phyloP scores from a whole-genome alignment of 2,329 filamentous ascomycete genomes.

The Colletotrichum spaethianum region DNA sequence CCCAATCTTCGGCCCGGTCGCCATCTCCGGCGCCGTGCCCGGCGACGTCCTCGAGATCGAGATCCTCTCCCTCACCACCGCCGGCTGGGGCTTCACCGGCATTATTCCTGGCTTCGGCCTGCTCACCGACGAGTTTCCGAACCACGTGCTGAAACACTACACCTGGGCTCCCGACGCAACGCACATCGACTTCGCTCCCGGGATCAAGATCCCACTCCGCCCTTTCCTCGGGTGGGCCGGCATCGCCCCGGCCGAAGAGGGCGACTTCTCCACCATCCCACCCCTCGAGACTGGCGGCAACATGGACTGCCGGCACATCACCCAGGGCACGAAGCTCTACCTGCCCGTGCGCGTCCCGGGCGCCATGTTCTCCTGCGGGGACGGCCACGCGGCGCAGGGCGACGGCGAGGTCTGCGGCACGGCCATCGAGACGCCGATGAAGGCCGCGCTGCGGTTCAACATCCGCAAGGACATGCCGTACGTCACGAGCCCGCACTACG shows the following conservation, averaged over 20 bases:
- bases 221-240: conserved; percentile 69
- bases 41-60: conserved; percentile 68
- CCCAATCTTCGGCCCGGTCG: conserved; percentile 66
- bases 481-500: conserved; percentile 63
- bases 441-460: conserved; percentile 62
- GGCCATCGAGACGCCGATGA: conserved; percentile 69
- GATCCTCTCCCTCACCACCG: conserved; percentile 60
- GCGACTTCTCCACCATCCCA: conserved; percentile 64
- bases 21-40: conserved; percentile 62
- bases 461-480: conserved; percentile 62
- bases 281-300: conserved; percentile 68
- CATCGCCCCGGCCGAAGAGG: conserved; percentile 60
- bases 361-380: conserved; percentile 67
- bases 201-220: conserved; percentile 63
- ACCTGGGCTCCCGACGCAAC: conserved; percentile 48
- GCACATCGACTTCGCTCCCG: conserved; percentile 60
- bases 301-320: conserved; percentile 66
- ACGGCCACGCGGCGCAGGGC: conserved; percentile 68
- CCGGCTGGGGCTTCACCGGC: conserved; percentile 67
- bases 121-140: conserved; percentile 62
- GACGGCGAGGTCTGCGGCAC: conserved; percentile 69
- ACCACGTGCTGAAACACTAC: conserved; percentile 63
- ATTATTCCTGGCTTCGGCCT: conserved; percentile 66
- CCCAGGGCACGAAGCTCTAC: conserved; percentile 61
- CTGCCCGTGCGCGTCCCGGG: conserved; percentile 64